Evolutionary conservation across 345 rosid genomes (phyloP).

Genomic region (Luvunga scandens): DNA sequence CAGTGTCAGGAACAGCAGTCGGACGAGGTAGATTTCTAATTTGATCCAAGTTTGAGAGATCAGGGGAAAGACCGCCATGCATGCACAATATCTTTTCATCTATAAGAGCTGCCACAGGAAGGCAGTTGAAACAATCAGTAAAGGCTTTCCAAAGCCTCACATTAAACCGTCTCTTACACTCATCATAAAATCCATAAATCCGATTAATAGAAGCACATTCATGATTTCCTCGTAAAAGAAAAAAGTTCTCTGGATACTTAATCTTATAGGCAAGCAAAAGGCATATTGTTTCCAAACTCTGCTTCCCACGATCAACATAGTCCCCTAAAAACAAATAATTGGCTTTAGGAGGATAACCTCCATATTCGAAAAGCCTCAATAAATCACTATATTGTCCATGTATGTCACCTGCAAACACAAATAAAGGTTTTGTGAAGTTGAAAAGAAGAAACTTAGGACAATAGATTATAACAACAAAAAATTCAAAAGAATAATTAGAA

Average conservation of each 20-base stretch:
- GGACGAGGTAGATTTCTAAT: slow-evolving; percentile 74
- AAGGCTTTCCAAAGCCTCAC: slow-evolving; percentile 92
- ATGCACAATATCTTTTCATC: slow-evolving; percentile 93
- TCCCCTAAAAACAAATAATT: slow-evolving; percentile 89
- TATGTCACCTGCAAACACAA: slow-evolving; percentile 60
- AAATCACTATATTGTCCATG: slow-evolving; percentile 94
- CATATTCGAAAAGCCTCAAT: slow-evolving; percentile 87
- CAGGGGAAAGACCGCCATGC: slow-evolving; percentile 98
- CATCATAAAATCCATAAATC: slow-evolving; percentile 92
- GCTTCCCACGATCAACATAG: slow-evolving; percentile 96
- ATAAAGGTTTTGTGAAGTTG: neutral
- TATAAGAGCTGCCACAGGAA: slow-evolving; percentile 76
- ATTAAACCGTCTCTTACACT: slow-evolving; percentile 88
- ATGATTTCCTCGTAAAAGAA: neutral
- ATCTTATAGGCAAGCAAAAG: slow-evolving; percentile 89
- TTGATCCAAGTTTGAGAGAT: slow-evolving; percentile 71
- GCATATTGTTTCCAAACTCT: slow-evolving; percentile 92
- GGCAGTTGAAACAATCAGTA: slow-evolving; percentile 88
- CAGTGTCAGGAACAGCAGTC: slow-evolving; percentile 71
- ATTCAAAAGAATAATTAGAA: neutral
- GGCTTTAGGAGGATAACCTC: slow-evolving; percentile 91
- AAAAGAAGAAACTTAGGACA: neutral
- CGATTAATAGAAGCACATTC: slow-evolving; percentile 65
- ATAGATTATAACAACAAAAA: neutral
- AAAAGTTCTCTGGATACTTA: slow-evolving; percentile 66